Conservation (phyloP, 2,329 filamentous ascomycete genomes). For the Trichoderma sp. region DNA sequence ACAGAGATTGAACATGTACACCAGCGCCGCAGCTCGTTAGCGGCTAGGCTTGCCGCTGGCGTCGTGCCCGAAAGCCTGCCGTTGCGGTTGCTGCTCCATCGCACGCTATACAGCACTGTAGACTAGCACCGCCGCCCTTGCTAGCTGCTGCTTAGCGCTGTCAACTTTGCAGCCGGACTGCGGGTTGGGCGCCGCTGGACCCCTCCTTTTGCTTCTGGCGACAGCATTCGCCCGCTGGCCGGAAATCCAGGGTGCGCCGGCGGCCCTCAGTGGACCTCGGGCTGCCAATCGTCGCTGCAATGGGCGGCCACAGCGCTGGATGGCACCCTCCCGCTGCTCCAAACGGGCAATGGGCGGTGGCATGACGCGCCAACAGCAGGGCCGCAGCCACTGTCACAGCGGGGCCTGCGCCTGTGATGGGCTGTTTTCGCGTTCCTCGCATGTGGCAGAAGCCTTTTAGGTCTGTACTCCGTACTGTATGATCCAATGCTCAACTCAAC, state of each 20-base stretch:
- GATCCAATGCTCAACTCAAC: not conserved
- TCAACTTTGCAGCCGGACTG: not conserved
- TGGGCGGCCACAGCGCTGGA: not conserved
- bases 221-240: not conserved
- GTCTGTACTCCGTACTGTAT: too few relatives aligned
- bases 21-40: too few relatives aligned
- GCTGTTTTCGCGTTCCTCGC: not conserved
- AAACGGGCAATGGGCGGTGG: slow-evolving; percentile 20
- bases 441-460: not conserved
- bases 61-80: slow-evolving; percentile 1
- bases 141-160: not conserved
- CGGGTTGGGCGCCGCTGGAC: slow-evolving; percentile 1
- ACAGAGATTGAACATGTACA: too few relatives aligned
- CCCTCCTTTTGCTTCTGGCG: not conserved
- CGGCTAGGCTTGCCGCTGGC: slow-evolving; percentile 12
- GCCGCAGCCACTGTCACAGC: slow-evolving; percentile 2
- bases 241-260: not conserved
- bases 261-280: not conserved
- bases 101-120: too few relatives aligned
- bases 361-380: slow-evolving; percentile 5
- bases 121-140: not conserved
- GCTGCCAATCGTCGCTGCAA: slow-evolving; percentile 1
- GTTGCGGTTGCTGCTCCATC: not conserved
- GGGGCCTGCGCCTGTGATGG: slow-evolving; percentile 3
- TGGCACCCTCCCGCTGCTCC: not conserved